These are phyloP conservation scores for Venturia pyrina DNA, from an alignment of 2,329 filamentous ascomycete genomes.

Conservation along the genomic window DNA sequence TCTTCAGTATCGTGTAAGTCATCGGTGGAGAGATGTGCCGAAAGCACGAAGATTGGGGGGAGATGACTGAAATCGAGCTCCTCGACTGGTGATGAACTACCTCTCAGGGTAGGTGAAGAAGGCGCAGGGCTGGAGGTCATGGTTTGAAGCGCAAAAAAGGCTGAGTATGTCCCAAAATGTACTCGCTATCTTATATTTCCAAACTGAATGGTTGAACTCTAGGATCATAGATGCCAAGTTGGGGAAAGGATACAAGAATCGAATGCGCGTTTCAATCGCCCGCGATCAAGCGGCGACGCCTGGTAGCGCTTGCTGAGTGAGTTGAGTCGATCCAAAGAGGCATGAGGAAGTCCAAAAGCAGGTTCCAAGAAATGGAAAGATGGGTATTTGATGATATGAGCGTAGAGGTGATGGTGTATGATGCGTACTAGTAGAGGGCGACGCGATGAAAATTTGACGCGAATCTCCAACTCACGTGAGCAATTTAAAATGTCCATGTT, in stretches of 20 bases:
- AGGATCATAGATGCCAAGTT: neutral
- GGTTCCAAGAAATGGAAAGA: neutral
- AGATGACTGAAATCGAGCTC: slow-evolving; percentile 17
- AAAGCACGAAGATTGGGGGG: slow-evolving; percentile 64
- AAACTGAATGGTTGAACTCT: neutral
- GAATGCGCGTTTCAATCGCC: neutral
- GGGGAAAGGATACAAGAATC: neutral
- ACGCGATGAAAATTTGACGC: neutral
- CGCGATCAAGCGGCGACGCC: neutral
- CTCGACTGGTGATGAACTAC: slow-evolving; percentile 3
- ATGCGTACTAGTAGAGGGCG: neutral
- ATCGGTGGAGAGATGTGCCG: slow-evolving; percentile 55
- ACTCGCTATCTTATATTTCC: neutral
- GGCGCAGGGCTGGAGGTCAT: neutral
- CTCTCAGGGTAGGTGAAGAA: neutral
- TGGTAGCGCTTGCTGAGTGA: neutral
- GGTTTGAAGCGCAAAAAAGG: neutral
- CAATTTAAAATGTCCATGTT: no score
- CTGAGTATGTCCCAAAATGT: neutral
- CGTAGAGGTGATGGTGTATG: neutral
- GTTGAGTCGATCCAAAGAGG: neutral
- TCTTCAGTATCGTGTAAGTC: slow-evolving; percentile 56
- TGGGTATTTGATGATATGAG: neutral
- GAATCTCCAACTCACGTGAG: neutral
- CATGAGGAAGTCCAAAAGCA: neutral